phyloP scores from a whole-genome alignment of 2,329 filamentous ascomycete genomes.

The Xylariaceae sp. region DNA sequence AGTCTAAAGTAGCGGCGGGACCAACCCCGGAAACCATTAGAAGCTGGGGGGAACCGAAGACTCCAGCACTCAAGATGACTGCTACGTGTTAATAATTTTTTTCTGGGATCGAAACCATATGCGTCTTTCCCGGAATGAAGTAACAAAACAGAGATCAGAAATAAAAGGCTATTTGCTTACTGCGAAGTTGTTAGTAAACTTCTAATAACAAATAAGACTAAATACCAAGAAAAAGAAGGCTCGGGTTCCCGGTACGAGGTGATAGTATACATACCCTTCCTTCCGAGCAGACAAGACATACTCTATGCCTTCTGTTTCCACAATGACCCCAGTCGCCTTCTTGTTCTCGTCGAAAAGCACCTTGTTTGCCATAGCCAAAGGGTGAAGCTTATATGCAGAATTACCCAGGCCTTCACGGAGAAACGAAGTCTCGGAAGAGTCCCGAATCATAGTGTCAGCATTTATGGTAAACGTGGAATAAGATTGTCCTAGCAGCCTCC shows the following conservation, averaged over 20 bases:
- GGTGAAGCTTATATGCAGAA: slow-evolving; percentile 40
- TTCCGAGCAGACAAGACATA: slow-evolving; percentile 32
- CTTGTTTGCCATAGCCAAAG: slow-evolving; percentile 44
- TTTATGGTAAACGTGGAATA: slow-evolving; percentile 38
- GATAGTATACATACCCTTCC: no score
- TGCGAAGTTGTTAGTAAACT: no score
- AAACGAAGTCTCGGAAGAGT: slow-evolving; percentile 43
- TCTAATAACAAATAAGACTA: no score
- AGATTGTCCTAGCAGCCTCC: slow-evolving; percentile 43
- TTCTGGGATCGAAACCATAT: no score
- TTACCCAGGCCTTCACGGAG: slow-evolving; percentile 31
- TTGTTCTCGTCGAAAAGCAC: slow-evolving; percentile 48
- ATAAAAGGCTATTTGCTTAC: no score
- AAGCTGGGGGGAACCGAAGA: slow-evolving; percentile 43
- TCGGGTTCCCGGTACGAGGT: no score
- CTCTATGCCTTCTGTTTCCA: slow-evolving; percentile 16
- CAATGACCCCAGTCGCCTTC: slow-evolving; percentile 33
- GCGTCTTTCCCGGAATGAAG: no score
- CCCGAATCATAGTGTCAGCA: slow-evolving; percentile 31
- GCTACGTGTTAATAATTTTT: no score
- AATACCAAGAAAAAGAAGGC: no score
- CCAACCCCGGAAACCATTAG: slow-evolving; percentile 45
- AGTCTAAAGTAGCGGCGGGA: slow-evolving; percentile 31
- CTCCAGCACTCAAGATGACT: slow-evolving; percentile 44
- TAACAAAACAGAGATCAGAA: no score